A percentile compares a stretch with the other conserved stretches of the same genome.
These are phyloP conservation scores for Xylaria sp. DNA, from an alignment of 2,329 filamentous ascomycete species.

Conservation along the genomic window DNA sequence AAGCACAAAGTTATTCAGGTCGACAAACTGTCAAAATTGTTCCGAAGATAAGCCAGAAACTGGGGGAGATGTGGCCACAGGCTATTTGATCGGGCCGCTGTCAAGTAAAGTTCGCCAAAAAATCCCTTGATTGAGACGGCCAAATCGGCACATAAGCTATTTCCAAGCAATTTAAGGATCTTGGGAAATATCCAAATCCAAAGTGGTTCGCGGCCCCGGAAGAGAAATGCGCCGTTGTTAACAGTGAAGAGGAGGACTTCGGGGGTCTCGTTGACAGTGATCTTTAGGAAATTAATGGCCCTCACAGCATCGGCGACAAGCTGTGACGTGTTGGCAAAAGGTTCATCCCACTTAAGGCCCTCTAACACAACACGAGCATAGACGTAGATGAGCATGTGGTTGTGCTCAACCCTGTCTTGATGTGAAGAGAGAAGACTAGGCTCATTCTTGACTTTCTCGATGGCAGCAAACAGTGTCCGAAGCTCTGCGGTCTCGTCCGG, in stretches of 20 bases:
- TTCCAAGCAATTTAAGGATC: constrained; percentile 66
- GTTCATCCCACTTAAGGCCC: constrained; percentile 72
- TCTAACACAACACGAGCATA: constrained; percentile 83
- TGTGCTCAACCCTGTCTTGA: constrained; percentile 77
- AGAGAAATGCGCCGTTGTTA: constrained; percentile 56
- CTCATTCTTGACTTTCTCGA: constrained; percentile 64
- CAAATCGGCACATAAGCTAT: constrained; percentile 59
- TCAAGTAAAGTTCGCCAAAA: constrained; percentile 60
- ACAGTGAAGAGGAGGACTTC: constrained; percentile 66
- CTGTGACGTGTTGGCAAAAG: constrained; percentile 68
- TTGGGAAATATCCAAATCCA: constrained; percentile 73
- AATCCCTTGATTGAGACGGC: constrained; percentile 63
- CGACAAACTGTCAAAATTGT: constrained; percentile 58
- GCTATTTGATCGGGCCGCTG: constrained; percentile 55
- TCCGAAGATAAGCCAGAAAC: constrained; percentile 61
- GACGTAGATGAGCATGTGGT: constrained; percentile 86
- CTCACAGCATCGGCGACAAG: constrained; percentile 71
- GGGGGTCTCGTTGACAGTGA: constrained; percentile 80
- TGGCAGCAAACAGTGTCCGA: constrained; percentile 71
- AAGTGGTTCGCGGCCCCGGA: constrained; percentile 68
- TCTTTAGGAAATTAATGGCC: constrained; percentile 79
- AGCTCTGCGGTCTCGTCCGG: constrained; percentile 78
- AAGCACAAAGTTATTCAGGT: background rate
- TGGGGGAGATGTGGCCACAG: constrained; percentile 61
- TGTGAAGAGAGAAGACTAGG: constrained; percentile 66